Evolutionary conservation across 2,329 filamentous ascomycete genomes (phyloP).

Genomic region (Sporothrix inflata): DNA sequence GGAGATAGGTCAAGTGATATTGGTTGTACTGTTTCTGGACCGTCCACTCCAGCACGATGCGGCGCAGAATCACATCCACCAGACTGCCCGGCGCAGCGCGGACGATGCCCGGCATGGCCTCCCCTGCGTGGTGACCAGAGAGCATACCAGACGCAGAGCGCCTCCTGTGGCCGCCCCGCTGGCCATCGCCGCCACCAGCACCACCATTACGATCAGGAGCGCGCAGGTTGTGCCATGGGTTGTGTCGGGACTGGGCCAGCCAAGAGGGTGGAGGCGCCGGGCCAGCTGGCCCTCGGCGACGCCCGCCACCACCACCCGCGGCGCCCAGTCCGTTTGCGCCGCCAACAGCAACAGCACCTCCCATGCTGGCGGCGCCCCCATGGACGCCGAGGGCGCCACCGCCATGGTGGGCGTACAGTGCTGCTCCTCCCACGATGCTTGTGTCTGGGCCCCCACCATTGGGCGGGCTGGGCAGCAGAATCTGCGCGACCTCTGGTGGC

Average conservation of each 20-base stretch:
- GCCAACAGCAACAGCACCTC: not conserved
- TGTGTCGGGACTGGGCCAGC: slow-evolving; percentile 45
- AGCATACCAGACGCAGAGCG: not conserved
- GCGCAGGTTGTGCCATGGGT: not conserved
- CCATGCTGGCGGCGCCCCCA: not conserved
- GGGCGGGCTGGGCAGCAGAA: slow-evolving; percentile 45
- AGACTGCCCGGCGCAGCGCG: slow-evolving; percentile 53
- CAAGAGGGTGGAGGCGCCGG: slow-evolving; percentile 64
- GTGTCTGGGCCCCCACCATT: not conserved
- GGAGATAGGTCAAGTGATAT: slow-evolving; percentile 60
- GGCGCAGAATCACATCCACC: slow-evolving; percentile 54
- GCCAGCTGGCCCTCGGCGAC: slow-evolving; percentile 57
- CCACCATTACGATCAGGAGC: not conserved
- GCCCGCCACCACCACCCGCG: not conserved
- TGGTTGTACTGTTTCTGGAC: slow-evolving; percentile 59
- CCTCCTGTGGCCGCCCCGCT: not conserved
- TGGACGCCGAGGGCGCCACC: not conserved
- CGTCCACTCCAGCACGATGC: slow-evolving; percentile 58
- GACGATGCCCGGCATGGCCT: slow-evolving; percentile 49
- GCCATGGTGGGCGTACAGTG: not conserved
- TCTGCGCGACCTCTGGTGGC: slow-evolving; percentile 60
- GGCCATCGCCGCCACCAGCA: not conserved
- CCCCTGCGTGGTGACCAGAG: slow-evolving; percentile 10
- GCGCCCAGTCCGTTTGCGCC: not conserved
- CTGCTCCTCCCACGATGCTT: not conserved